These are phyloP conservation scores for Neophaeococcomyces aloes DNA, from an alignment of 2,329 filamentous ascomycete species.

Conservation along the genomic window DNA sequence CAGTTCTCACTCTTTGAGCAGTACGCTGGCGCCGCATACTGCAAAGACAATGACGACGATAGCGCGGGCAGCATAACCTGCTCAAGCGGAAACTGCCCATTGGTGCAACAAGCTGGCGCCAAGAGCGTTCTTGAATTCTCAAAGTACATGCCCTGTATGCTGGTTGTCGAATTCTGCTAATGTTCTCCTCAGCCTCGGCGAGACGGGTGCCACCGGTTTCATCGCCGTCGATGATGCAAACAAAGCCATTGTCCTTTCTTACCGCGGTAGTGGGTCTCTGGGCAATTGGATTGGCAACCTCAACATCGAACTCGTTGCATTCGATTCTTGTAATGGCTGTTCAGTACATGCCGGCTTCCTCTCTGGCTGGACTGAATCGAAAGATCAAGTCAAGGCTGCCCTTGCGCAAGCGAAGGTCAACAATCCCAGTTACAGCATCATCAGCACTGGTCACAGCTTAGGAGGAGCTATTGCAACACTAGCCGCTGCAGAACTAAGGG, in stretches of 20 bases:
- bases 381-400: slow-evolving; percentile 29
- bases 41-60: slow-evolving; percentile 37
- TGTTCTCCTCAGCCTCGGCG: slow-evolving; percentile 22
- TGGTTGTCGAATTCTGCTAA: background rate
- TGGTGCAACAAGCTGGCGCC: slow-evolving; percentile 38
- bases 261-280: slow-evolving; percentile 26
- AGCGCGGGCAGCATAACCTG: slow-evolving; percentile 36
- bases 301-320: slow-evolving; percentile 23
- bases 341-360: slow-evolving; percentile 39
- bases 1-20: slow-evolving; percentile 40
- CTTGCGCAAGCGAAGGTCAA: slow-evolving; percentile 27
- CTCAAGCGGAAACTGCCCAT: slow-evolving; percentile 36
- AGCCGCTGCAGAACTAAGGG: slow-evolving; percentile 37
- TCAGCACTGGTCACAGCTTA: slow-evolving; percentile 42
- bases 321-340: slow-evolving; percentile 36
- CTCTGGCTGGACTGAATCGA: slow-evolving; percentile 33
- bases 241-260: slow-evolving; percentile 26
- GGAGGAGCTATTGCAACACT: slow-evolving; percentile 43
- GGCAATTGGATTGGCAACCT: slow-evolving; percentile 25
- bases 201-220: slow-evolving; percentile 36
- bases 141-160: slow-evolving; percentile 27
- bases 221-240: slow-evolving; percentile 38
- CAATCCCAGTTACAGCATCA: slow-evolving; percentile 34
- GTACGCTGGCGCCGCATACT: slow-evolving; percentile 46
- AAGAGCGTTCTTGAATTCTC: slow-evolving; percentile 40